Evolutionary conservation across 805 yeast species (phyloP), one percentile per base, ranked within the genome.

Genomic region (Monosporozyma aquatica): DNA sequence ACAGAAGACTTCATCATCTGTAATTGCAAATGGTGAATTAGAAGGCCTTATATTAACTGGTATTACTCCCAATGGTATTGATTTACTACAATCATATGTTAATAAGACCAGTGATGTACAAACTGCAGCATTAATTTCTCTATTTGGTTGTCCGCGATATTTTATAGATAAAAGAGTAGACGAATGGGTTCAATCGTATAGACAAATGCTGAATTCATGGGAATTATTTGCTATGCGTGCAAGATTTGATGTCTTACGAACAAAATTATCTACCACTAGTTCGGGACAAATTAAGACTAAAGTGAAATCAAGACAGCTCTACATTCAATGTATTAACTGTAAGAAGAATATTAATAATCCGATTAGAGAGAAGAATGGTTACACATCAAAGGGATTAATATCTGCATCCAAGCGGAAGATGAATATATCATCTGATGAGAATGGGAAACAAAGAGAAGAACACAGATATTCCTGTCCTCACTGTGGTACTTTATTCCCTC

Each of bases 21-120:
- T 85, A 2, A 80, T 85, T 10, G 61, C 66, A 2, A 69, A 75
- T 42, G 98, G 98, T 6, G 95, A 90, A 49, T 68, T 90, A 25
- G 97, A 90, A 61, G 97, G 97, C 1, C 67, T 90, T 33, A 78
- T 89, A 14, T 65, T 90, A 37, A 87, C 97, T 0, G 98, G 98
- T n/a, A 74, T 90, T 22, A 87, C 97, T 0, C 87, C 90, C 1
- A 68, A 75, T 41, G 94, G 95, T 0, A 76, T 86, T 25, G 84
- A 84, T 55, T 67, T 90, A 37, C 61, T 90, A 33, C 96, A 89
- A 62, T 75, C 86, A 0, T 90, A 83, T 61, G 92, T 89, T 26
- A 90, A 87, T 60, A 71, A 89, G 52, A 85, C 95, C 0, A 75
- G 86, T 41, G 98, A 90, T 59, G 82, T 87, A 2, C 98, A 90